Conservation (phyloP, 2,329 filamentous ascomycete genomes). For the Coleophoma eucalyptorum region DNA sequence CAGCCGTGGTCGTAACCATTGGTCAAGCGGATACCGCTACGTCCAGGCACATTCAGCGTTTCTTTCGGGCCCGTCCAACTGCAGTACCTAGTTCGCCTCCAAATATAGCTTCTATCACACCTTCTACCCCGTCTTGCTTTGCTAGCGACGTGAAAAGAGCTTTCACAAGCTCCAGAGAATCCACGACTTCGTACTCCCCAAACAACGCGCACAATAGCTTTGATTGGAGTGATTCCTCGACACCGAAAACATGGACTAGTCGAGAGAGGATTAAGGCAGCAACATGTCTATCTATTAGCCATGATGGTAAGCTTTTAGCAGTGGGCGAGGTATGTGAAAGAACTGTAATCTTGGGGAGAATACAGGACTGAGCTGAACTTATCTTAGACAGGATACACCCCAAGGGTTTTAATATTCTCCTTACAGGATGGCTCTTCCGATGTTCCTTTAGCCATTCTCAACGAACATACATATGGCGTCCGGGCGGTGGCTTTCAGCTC, state of each 20-base stretch:
- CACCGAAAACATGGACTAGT: conserved; percentile 76
- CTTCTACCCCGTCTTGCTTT: conserved; percentile 50
- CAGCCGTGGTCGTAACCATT: conserved; percentile 84
- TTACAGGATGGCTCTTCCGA: conserved; percentile 78
- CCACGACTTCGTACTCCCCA: conserved; percentile 29
- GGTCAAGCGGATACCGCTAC: conserved; percentile 45
- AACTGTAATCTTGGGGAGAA: conserved; percentile 1
- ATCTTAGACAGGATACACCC: conserved; percentile 77
- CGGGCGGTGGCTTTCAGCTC: conserved; percentile 85
- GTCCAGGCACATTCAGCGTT: conserved; percentile 67
- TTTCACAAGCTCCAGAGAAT: conserved; percentile 45
- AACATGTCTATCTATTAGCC: conserved; percentile 84
- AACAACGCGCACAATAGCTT: conserved; percentile 28
- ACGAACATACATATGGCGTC: conserved; percentile 88
- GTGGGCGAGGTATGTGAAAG: conserved; percentile 70
- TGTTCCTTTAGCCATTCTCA: conserved; percentile 76
- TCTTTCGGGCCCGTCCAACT: conserved; percentile 82
- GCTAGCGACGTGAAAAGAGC: conserved; percentile 58
- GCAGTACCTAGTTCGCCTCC: conserved; percentile 60
- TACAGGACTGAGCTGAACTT: conserved; percentile 24
- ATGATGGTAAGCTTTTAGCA: conserved; percentile 81
- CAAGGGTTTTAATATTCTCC: conserved; percentile 85
- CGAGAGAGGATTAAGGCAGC: conserved; percentile 92
- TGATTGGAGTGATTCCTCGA: conserved; percentile 60
- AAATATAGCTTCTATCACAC: conserved; percentile 51